Evolutionary conservation across 2,329 filamentous ascomycete species (phyloP).

Genomic region (Pseudogymnoascus sp.): DNA sequence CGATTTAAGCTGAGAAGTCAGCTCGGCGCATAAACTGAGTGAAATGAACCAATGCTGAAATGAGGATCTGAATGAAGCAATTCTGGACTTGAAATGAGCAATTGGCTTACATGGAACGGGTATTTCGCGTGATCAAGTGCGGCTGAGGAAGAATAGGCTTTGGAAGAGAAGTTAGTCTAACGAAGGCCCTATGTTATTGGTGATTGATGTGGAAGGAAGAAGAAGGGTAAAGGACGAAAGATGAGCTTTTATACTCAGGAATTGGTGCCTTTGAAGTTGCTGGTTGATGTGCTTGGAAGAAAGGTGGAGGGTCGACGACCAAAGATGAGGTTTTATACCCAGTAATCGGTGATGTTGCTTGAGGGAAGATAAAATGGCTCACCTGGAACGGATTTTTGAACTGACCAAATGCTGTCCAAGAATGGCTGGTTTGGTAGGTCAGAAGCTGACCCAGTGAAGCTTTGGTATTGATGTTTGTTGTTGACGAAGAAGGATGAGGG

Average conservation of each 20-base stretch:
- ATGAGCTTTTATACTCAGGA: not conserved
- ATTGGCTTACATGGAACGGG: not conserved
- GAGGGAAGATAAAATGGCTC: not conserved
- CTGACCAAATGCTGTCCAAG: not conserved
- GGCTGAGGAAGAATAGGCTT: not conserved
- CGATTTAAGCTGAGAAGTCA: not conserved
- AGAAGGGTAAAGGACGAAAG: not conserved
- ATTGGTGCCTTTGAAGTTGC: not conserved
- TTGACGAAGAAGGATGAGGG: not conserved
- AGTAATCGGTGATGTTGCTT: not conserved
- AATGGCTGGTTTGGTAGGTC: not conserved
- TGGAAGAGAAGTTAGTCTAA: not conserved
- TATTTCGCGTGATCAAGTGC: not conserved
- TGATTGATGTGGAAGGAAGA: not conserved
- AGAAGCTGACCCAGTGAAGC: not conserved
- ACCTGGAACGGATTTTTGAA: not conserved
- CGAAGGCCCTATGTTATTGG: not conserved
- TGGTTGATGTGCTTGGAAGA: not conserved
- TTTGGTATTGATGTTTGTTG: not conserved
- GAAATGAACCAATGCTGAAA: not conserved
- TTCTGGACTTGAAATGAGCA: not conserved
- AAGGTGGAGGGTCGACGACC: not conserved
- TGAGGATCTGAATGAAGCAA: not conserved
- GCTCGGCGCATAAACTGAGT: not conserved
- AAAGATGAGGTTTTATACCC: not conserved